A percentile compares a stretch with the other conserved stretches of the same genome.
Conservation (phyloP, 495 filamentous ascomycete genomes). For the Penicillium flavigenum region DNA sequence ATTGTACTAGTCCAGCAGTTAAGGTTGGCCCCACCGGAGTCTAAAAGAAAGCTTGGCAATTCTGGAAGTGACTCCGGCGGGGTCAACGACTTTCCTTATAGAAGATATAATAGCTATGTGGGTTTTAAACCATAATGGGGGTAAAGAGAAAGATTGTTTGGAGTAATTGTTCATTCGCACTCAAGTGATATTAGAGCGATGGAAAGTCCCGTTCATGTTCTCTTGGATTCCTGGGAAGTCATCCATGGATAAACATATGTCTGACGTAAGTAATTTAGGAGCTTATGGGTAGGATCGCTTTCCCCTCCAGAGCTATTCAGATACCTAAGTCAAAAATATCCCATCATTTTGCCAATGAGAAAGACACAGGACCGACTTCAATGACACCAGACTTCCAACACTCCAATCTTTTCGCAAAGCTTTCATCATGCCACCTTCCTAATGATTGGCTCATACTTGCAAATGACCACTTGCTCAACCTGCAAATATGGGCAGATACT, state of each 20-base stretch:
- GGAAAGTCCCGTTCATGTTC: background rate
- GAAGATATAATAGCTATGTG: background rate
- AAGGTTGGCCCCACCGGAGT: background rate
- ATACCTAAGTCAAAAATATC: background rate
- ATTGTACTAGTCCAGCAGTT: background rate
- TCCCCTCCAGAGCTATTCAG: too few relatives aligned
- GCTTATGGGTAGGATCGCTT: too few relatives aligned
- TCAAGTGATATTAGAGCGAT: background rate
- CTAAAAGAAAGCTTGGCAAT: conserved; percentile 4
- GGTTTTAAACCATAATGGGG: background rate
- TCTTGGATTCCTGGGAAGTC: background rate
- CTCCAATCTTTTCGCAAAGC: background rate
- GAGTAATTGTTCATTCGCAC: background rate
- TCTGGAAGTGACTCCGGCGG: background rate
- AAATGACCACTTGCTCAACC: too few relatives aligned
- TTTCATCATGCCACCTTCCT: background rate
- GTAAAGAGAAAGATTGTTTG: background rate
- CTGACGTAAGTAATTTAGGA: too few relatives aligned
- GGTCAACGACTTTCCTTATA: background rate
- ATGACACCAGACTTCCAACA: background rate
- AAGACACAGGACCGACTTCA: background rate
- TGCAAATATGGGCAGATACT: background rate
- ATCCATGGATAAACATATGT: background rate
- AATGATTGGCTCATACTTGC: too few relatives aligned
- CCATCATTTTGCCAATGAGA: background rate